Percentiles rank a stretch among this genome's conserved stretches.
Conservation (phyloP, 2,329 filamentous ascomycete genomes). For the Cercospora canescens region DNA sequence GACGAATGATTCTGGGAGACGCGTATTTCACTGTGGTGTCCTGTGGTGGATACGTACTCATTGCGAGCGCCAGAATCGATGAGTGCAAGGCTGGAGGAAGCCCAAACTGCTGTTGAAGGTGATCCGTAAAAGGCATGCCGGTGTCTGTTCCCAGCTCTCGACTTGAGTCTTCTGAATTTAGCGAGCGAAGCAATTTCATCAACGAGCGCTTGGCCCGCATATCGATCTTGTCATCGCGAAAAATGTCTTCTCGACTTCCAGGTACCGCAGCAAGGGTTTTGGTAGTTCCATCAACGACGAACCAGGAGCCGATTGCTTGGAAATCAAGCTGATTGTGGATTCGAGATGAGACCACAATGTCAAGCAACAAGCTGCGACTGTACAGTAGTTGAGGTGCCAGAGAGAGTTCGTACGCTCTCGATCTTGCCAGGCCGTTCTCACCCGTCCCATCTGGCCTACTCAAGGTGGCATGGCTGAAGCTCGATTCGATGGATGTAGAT, state of each 20-base stretch:
- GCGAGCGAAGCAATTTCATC: conserved; percentile 93
- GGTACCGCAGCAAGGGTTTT: conserved; percentile 62
- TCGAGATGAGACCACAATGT: conserved; percentile 81
- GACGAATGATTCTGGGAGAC: conserved; percentile 71
- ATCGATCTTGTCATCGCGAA: conserved; percentile 73
- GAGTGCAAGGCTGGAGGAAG: conserved; percentile 66
- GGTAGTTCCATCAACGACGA: conserved; percentile 58
- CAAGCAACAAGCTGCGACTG: conserved; percentile 74
- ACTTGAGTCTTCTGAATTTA: conserved; percentile 65
- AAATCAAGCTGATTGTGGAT: conserved; percentile 91
- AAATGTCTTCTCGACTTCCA: conserved; percentile 88
- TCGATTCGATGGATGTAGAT: background rate
- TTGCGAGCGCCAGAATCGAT: conserved; percentile 67
- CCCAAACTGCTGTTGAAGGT: conserved; percentile 56
- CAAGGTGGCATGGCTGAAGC: conserved; percentile 38
- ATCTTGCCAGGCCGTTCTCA: conserved; percentile 51
- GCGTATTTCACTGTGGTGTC: conserved; percentile 66
- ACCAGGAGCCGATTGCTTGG: conserved; percentile 89
- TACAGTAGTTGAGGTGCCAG: conserved; percentile 87
- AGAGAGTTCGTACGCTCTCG: conserved; percentile 78
- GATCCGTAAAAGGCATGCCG: conserved; percentile 56
- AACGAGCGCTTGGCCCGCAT: conserved; percentile 79
- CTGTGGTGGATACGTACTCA: conserved; percentile 62
- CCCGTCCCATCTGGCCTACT: conserved; percentile 30
- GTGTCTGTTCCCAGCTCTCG: conserved; percentile 62